Evolutionary conservation across 78 protist species (phyloP).

Genomic region (Dictyostelium intermedium): DNA sequence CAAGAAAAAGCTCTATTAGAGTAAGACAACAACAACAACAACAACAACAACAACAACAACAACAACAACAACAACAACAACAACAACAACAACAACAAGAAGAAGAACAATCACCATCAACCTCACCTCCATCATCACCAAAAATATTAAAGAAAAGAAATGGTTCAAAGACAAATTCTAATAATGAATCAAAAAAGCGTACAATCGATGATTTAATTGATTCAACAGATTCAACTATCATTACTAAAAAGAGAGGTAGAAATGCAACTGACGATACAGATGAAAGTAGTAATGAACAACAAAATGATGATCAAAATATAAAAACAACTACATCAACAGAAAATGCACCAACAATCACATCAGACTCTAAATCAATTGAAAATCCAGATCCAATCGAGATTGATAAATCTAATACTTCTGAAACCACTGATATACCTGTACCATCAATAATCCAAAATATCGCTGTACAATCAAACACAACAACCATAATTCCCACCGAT

Average conservation of each 20-base stretch:
- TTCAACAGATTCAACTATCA: neutral
- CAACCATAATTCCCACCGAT: too few species aligned
- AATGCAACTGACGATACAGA: neutral
- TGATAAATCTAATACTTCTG: neutral
- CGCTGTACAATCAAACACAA: too few species aligned
- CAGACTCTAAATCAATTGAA: neutral
- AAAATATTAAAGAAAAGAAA: neutral
- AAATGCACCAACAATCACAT: too few species aligned
- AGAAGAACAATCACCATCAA: neutral
- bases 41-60: neutral
- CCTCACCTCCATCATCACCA: neutral
- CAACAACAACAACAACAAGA: neutral
- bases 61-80: neutral
- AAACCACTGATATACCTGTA: neutral
- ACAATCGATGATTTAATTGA: neutral
- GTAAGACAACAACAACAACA: neutral
- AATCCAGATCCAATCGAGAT: neutral
- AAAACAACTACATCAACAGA: neutral
- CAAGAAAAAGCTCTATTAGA: too few species aligned
- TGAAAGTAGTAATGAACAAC: neutral
- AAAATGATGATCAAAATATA: neutral
- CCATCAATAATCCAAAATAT: too few species aligned
- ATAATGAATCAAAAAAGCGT: neutral
- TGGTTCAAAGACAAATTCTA: neutral
- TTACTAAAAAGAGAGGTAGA: neutral